Evolutionary conservation across 2,329 filamentous ascomycete species (phyloP).

Genomic region (Coniochaeta pulveracea): DNA sequence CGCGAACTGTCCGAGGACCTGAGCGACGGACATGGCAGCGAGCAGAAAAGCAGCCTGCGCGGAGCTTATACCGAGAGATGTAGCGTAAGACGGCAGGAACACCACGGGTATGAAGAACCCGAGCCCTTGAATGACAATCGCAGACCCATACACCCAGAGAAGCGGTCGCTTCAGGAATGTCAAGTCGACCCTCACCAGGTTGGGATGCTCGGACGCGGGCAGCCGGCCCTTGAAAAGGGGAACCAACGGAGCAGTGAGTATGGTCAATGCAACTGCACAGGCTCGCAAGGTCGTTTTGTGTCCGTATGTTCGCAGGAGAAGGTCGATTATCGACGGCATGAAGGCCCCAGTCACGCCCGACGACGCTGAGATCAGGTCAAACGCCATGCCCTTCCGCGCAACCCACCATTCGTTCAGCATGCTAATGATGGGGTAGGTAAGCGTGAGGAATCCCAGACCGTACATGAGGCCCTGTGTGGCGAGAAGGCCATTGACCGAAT

Average conservation of each 20-base stretch:
- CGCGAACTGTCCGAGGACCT: constrained; percentile 29
- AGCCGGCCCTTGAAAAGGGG: constrained; percentile 27
- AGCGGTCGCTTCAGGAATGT: constrained; percentile 14
- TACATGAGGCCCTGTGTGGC: constrained; percentile 18
- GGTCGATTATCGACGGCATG: constrained; percentile 31
- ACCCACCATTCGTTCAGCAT: constrained; percentile 34
- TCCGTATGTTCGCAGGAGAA: constrained; percentile 26
- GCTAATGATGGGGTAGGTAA: constrained; percentile 25
- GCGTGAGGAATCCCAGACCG: constrained; percentile 24
- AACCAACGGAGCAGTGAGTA: constrained; percentile 27
- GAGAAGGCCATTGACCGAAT: constrained; percentile 12
- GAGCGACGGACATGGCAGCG: constrained; percentile 33
- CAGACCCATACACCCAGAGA: constrained; percentile 27
- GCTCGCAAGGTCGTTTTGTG: constrained; percentile 27
- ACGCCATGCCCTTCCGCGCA: constrained; percentile 30
- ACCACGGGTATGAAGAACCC: constrained; percentile 45
- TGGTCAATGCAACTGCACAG: constrained; percentile 24
- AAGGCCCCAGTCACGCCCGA: constrained; percentile 37
- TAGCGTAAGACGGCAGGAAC: constrained; percentile 39
- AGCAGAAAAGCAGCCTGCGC: constrained; percentile 33
- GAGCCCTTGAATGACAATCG: constrained; percentile 37
- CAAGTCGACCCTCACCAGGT: constrained; percentile 14
- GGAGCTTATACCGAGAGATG: constrained; percentile 24
- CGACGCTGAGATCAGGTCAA: constrained; percentile 35
- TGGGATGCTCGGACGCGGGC: constrained; percentile 21